Base-by-base conservation (phyloP, 805 yeast genomes). In the Millerozyma miso region DNA sequence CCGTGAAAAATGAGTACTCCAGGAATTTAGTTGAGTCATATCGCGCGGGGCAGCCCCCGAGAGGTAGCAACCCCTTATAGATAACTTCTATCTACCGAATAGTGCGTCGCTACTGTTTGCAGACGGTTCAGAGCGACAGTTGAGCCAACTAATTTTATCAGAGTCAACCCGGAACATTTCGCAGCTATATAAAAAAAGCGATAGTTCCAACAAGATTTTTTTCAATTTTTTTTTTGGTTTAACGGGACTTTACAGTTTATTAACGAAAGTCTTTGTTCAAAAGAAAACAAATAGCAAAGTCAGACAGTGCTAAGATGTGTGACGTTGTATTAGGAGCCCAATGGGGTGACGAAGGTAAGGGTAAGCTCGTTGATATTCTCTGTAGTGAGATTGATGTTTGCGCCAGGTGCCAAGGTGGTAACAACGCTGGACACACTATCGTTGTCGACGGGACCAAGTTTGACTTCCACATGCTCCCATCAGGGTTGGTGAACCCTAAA, bases 291-390 rank as follows among this genome's bases (percentile, higher is more conserved):
- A 8, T 23, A n/a, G 20, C 20, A 37, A 34, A n/a, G n/a, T n/a
- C n/a, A n/a, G n/a, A n/a, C n/a, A 23, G 17, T 20, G 13, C 32
- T 29, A 47, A 17, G 14, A 83, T 83, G 90, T 84, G 87, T 64
- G 85, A 84, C 72, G 98, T 93, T 51, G 99, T 93, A 42, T 77
- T 93, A 58, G 99, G 99, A 46, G 74, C 98, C 69, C 99, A 93
- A 71, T 93, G 99, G 99, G 99, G 99, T 51, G 99, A 93, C 63
- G 99, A 93, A 80, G 99, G 99, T 63, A 93, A 93, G 65, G 99
- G 99, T 45, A 93, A 93, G 69, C 78, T 93, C 45, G 99, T 93
- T 39, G 99, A 93, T 64, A 74, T 93, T 43, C 77, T 93, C 40
- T 95, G 98, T 69, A 98, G 91, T 58, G 82, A 88, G 53, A 85